Evolutionary conservation across 352 stramenopile species (phyloP).

Genomic region (Globisporangium sylvaticum): DNA sequence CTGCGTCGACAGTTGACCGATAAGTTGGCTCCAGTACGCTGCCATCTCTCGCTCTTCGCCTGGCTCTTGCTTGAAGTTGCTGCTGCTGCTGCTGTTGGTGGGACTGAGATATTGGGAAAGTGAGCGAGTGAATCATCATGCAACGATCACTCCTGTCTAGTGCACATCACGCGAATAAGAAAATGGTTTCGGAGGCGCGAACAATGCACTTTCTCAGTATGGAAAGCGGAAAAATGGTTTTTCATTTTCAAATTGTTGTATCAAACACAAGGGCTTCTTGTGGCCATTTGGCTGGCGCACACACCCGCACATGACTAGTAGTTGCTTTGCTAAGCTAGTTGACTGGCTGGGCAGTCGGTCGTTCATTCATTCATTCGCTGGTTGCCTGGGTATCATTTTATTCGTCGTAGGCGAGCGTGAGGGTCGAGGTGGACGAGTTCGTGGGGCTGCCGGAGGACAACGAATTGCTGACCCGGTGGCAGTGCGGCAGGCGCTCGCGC

Average conservation of each 20-base stretch:
- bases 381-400: not conserved
- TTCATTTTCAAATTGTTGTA: not conserved
- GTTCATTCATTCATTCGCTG: not conserved
- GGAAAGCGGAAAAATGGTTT: too few species aligned
- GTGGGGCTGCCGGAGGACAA: constrained; percentile 9
- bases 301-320: not conserved
- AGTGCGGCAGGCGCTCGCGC: constrained; percentile 21
- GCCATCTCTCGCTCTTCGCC: not conserved
- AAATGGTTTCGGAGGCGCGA: not conserved
- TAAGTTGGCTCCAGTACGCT: constrained; percentile 12
- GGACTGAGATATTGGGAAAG: not conserved
- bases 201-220: not conserved
- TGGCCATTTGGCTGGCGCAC: not conserved
- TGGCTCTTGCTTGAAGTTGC: not conserved
- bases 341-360: not conserved
- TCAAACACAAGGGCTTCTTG: not conserved
- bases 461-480: constrained; percentile 3
- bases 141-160: not conserved
- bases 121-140: not conserved
- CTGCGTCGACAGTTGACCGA: constrained; percentile 3
- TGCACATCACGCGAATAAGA: constrained; percentile 5
- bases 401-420: constrained; percentile 18
- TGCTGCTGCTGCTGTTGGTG: not conserved
- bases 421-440: constrained; percentile 32
- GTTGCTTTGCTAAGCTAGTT: not conserved